Base-by-base conservation (phyloP, 2,329 filamentous ascomycete genomes). In the Biscogniauxia sp. region DNA sequence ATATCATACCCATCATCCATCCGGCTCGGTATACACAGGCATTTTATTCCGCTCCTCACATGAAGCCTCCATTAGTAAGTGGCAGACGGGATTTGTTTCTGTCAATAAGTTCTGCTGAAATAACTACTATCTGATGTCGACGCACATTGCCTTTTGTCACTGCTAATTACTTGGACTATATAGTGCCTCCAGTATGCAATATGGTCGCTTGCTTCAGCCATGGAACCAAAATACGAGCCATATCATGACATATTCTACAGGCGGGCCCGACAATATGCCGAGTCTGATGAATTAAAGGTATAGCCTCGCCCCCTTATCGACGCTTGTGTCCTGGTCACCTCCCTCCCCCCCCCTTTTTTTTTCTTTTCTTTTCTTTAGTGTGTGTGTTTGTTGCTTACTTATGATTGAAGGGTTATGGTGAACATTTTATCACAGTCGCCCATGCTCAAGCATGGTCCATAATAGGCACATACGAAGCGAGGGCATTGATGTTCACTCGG, bases 371-470 rank as follows among this genome's bases (percentile, higher is more conserved):
- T n/a, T n/a, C n/a, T n/a, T n/a, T n/a, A n/a, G 9, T 11, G 23
- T 5, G 23, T 5, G 23, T 23, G 23, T 23, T 23, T 23, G 56
- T 32, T 61, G 52, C 11, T 51, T 59, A 52, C 63, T 67, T 61
- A 52, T 65, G 41, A 15, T 20, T 8, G 32, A 58, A 82, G 81
- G 91, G 90, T 2, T 81, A 89, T 55, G 94, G 93, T 19, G 93
- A 97, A 73, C 80, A 84, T 59, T 91, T 94, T 64, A 85, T 97
- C 66, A 91, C 88, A 0, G 72, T 97, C n/a, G 82, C 84, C 3
- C 90, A 95, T 72, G 90, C 89, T 13, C 94, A 97, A 72, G 82
- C 90, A 0, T 96, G 92, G 92, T 80, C 83, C 1, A 77, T 97
- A 5, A 83, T 93, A 49, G 83, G 85, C 2, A 86, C 84, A 1